Evolutionary conservation across 352 stramenopile species (phyloP).

Genomic region (Pythium apleroticum): DNA sequence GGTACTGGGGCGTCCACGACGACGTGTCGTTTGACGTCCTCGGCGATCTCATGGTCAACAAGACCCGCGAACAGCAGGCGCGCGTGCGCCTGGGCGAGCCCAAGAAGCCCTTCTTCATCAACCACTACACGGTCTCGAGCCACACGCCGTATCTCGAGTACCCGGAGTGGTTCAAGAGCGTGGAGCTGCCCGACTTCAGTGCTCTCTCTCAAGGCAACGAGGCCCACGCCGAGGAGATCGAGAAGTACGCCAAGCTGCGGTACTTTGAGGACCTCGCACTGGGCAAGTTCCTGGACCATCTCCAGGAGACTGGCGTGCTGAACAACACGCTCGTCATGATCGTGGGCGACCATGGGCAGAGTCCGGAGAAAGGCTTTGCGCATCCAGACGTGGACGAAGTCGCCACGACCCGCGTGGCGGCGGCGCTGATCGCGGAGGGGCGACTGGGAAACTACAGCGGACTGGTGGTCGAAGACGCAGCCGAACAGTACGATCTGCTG

Average conservation of each 20-base stretch:
- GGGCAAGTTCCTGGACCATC: conserved; percentile 49
- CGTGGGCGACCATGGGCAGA: conserved; percentile 47
- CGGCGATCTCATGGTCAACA: conserved; percentile 46
- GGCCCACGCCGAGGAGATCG: conserved; percentile 28
- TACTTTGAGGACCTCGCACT: conserved; percentile 49
- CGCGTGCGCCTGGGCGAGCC: conserved; percentile 25
- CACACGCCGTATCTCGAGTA: conserved; percentile 40
- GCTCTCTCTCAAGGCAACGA: conserved; percentile 38
- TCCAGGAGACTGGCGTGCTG: conserved; percentile 36
- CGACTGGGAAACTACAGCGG: conserved; percentile 12
- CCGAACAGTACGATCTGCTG: conserved; percentile 24
- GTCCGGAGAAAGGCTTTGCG: conserved; percentile 32
- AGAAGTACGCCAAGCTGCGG: conserved; percentile 41
- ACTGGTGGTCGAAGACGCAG: conserved; percentile 12
- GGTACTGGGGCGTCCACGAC: conserved; percentile 55
- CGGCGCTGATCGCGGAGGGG: conserved; percentile 18
- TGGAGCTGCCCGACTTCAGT: conserved; percentile 38
- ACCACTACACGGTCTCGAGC: conserved; percentile 61
- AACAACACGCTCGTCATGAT: conserved; percentile 56
- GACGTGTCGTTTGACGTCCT: conserved; percentile 52
- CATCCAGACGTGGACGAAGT: conserved; percentile 2
- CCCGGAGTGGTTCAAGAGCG: conserved; percentile 39
- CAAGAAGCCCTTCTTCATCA: conserved; percentile 57
- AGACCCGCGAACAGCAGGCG: conserved; percentile 32
- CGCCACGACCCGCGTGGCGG: conserved; percentile 29